A percentile compares a stretch with the other conserved stretches of the same genome.
Evolutionary conservation across 768 basidiomycete species (phyloP).

Genomic region (Leccinum arenicola): DNA sequence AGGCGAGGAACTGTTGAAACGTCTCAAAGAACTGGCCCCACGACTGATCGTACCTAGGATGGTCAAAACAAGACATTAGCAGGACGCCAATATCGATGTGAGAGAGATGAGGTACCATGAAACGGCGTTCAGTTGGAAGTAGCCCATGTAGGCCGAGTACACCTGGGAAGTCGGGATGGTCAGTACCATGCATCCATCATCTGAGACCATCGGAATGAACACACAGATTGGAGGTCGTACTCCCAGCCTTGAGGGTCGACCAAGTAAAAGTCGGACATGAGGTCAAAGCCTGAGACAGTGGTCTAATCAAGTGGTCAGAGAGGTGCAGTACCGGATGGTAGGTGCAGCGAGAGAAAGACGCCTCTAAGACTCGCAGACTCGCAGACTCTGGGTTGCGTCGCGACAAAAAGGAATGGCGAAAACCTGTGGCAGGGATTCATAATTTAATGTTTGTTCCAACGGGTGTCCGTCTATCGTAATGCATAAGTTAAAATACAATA

Average conservation of each 20-base stretch:
- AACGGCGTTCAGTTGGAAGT: constrained; percentile 69
- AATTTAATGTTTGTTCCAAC: constrained; percentile 15
- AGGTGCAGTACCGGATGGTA: neutral
- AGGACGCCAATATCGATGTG: neutral
- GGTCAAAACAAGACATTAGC: neutral
- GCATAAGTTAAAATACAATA: constrained; percentile 14
- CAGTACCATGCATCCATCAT: neutral
- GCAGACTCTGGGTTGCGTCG: neutral
- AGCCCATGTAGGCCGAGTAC: constrained; percentile 76
- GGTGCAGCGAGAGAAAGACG: neutral
- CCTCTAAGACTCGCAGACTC: neutral
- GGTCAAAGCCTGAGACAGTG: neutral
- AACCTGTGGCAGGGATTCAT: constrained; percentile 7
- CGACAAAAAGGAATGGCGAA: neutral
- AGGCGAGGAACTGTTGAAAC: constrained; percentile 75
- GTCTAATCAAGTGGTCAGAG: neutral
- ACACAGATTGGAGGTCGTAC: constrained; percentile 74
- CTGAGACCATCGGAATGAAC: constrained; percentile 22
- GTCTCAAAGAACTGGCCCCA: constrained; percentile 80
- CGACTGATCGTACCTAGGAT: constrained; percentile 67
- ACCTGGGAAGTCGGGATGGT: constrained; percentile 32
- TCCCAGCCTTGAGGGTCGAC: constrained; percentile 80
- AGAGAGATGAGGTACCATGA: constrained; percentile 47
- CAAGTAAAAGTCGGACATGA: constrained; percentile 67
- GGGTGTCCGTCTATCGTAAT: constrained; percentile 9